Conservation (phyloP, 148 eudicot species). For the Cornus suecica region DNA sequence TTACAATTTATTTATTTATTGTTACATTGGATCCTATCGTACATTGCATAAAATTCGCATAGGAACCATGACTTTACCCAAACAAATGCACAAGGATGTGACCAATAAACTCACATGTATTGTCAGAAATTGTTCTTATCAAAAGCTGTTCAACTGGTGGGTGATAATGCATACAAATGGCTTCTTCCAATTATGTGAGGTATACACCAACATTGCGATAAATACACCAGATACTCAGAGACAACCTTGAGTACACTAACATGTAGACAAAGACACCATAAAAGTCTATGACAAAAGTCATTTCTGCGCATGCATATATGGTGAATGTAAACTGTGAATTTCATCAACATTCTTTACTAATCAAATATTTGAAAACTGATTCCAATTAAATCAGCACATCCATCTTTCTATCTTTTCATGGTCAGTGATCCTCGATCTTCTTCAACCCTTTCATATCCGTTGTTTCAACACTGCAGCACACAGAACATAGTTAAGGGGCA, state of each 20-base stretch:
- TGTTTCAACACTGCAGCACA: slow-evolving; percentile 57
- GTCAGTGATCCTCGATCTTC: slow-evolving; percentile 50
- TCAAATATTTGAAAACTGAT: not conserved
- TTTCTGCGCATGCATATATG: not conserved
- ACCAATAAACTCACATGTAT: no score
- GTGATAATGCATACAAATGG: no score
- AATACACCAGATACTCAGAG: not conserved
- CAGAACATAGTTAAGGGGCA: not conserved
- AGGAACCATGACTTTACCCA: no score
- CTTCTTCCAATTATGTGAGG: not conserved
- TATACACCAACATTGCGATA: not conserved
- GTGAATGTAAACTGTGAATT: not conserved
- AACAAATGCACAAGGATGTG: no score
- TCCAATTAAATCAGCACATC: not conserved
- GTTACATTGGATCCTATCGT: no score
- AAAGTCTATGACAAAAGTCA: not conserved
- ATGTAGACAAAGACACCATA: not conserved
- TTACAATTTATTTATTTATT: no score
- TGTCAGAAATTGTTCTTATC: no score
- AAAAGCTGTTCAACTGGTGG: no score
- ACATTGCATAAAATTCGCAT: no score
- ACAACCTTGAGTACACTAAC: not conserved
- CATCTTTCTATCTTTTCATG: not conserved
- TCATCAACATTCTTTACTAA: not conserved
- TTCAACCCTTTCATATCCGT: slow-evolving; percentile 76